Evolutionary conservation across 73 alveolate genomes (phyloP).

Genomic region (Tetrahymena thermophila): DNA sequence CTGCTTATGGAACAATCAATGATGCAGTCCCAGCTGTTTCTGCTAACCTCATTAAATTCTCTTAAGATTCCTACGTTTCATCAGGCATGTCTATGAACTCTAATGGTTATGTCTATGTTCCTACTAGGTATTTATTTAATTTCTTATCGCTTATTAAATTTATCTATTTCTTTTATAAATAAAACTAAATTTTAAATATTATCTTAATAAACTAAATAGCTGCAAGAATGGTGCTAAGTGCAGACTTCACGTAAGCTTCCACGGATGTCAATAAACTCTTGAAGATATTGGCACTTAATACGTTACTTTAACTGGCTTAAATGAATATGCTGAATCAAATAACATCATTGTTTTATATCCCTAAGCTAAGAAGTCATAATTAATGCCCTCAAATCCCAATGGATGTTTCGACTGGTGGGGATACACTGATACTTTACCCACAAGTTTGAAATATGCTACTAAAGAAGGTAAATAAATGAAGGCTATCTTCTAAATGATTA

Average conservation of each 20-base stretch:
- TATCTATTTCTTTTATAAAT: not conserved
- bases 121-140: not conserved
- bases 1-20: not conserved
- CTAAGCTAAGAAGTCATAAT: not conserved
- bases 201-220: not conserved
- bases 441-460: slow-evolving; percentile 11
- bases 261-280: slow-evolving; percentile 45
- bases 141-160: not conserved
- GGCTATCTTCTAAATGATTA: slow-evolving; percentile 23
- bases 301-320: slow-evolving; percentile 24
- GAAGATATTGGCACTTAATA: slow-evolving; percentile 13
- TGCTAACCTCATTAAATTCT: not conserved
- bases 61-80: not conserved
- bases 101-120: not conserved
- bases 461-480: slow-evolving; percentile 40
- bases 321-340: slow-evolving; percentile 49
- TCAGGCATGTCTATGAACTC: not conserved
- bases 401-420: slow-evolving; percentile 73
- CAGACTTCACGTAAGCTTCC: slow-evolving; percentile 45
- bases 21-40: not conserved
- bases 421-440: slow-evolving; percentile 22
- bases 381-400: slow-evolving; percentile 38
- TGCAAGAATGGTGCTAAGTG: slow-evolving; percentile 7
- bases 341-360: slow-evolving; percentile 46
- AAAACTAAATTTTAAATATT: not conserved